These are phyloP conservation scores for Solanum neorickii DNA, from an alignment of 257 asterid genomes.

Conservation along the genomic window DNA sequence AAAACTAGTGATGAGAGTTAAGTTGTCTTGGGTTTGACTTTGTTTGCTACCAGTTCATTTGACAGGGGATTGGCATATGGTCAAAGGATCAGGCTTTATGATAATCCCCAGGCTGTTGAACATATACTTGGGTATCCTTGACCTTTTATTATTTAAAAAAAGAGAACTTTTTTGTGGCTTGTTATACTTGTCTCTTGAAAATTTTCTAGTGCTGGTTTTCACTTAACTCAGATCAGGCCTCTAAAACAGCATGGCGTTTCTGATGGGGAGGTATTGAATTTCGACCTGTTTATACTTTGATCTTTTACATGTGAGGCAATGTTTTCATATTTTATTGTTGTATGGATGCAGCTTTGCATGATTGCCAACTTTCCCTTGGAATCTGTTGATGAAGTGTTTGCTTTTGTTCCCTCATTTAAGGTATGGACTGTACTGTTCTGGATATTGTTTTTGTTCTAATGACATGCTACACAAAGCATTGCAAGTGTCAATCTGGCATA, in stretches of 20 bases:
- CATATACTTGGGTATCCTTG: slow-evolving; percentile 76
- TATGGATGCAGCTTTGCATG: slow-evolving; percentile 54
- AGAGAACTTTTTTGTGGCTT: neutral
- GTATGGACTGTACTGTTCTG: slow-evolving; percentile 18
- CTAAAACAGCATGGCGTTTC: slow-evolving; percentile 65
- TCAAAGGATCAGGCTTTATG: slow-evolving; percentile 36
- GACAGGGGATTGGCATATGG: slow-evolving; percentile 71
- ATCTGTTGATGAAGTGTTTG: slow-evolving; percentile 80
- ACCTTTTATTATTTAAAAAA: neutral
- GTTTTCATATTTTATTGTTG: slow-evolving; percentile 2
- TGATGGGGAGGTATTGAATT: slow-evolving; percentile 60
- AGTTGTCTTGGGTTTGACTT: neutral
- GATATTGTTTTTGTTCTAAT: neutral
- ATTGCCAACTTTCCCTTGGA: slow-evolving; percentile 64
- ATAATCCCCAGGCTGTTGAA: slow-evolving; percentile 48
- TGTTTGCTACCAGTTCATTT: slow-evolving; percentile 48
- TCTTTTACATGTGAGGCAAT: neutral
- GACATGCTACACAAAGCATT: neutral
- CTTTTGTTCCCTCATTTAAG: slow-evolving; percentile 71
- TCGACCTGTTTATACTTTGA: neutral
- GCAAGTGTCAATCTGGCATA: neutral
- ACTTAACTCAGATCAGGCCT: slow-evolving; percentile 62
- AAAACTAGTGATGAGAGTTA: neutral
- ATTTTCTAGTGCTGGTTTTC: neutral
- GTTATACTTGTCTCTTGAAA: neutral